Evolutionary conservation across 1,284 basidiomycete genomes (phyloP), one percentile per base, ranked within the genome.

Genomic region (Ganoderma sp.): DNA sequence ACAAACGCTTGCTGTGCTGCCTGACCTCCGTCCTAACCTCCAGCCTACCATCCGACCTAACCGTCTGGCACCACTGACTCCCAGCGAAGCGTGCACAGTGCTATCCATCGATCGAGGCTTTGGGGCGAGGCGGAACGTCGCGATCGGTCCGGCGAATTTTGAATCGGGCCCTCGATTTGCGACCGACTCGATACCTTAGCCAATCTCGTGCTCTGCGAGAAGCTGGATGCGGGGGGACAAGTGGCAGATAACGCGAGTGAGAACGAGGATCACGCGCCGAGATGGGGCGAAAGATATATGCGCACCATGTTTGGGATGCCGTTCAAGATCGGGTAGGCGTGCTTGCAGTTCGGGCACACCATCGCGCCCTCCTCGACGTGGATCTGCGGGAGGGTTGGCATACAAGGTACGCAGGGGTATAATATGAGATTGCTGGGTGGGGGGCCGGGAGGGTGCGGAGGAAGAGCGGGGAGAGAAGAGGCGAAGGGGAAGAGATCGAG

Each of bases 301-400:
- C 88, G 73, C 75, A 97, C 97, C 97, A 99, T 99, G 83, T 99
- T 99, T 6, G 97, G 97, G 73, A 99, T 99, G 14, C 97, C 97
- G 77, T 93, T 96, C 65, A 90, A 91, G 77, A 99, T 96, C 57
- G 90, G 90, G 79, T 98, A 99, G 50, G 91, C 85, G 76, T 99
- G 97, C 22, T 86, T 87, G 82, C 97, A 99, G 73, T 95, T 96
- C 22, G 93, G 93, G 80, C 97, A 99, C 50, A 91, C 87, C 97
- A 99, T 98, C 39, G 87, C 83, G 4, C 97, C 97, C 80, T 98
- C 96, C 74, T 95, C 90, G 19, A 99, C 86, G 77, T 98, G 94
- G 63, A 98, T 93, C 97, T 96, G 60, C 39, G n/a, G 32, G 14
- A 37, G 8, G 69, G 28, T 67, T 48, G 63, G 64, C 63, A 45